Conservation (phyloP, 2,329 filamentous ascomycete genomes). For the Fusarium penzigii region DNA sequence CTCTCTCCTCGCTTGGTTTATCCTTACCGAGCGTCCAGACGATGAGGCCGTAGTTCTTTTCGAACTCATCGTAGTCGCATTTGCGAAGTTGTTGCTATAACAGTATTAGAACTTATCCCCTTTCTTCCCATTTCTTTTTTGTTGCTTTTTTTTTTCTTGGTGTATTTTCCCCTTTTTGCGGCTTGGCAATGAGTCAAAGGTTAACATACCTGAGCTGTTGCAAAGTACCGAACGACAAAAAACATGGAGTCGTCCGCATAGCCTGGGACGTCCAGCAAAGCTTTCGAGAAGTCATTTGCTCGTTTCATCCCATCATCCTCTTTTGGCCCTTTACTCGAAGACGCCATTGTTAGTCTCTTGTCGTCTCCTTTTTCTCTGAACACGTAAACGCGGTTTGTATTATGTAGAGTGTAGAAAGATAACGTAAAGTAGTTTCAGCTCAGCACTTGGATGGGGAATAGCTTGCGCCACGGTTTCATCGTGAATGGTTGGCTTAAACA, state of each 20-base stretch:
- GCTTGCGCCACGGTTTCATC: background rate
- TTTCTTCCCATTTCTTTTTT: no score
- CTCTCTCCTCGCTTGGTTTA: slow-evolving; percentile 3
- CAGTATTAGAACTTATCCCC: background rate
- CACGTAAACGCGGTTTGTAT: no score
- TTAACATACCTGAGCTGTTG: slow-evolving; percentile 22
- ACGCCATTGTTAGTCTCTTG: background rate
- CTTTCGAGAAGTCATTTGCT: slow-evolving; percentile 19
- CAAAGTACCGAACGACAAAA: slow-evolving; percentile 30
- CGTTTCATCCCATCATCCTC: slow-evolving; percentile 22
- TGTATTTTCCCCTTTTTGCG: no score
- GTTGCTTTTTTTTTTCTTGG: no score
- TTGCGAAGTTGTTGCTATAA: slow-evolving; percentile 25
- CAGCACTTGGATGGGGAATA: background rate
- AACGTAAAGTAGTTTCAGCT: no score
- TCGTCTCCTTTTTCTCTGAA: no score
- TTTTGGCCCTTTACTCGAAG: slow-evolving; percentile 2
- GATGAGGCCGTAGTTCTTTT: slow-evolving; percentile 10
- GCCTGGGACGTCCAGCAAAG: slow-evolving; percentile 27
- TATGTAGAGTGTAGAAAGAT: no score
- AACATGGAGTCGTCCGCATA: slow-evolving; percentile 35
- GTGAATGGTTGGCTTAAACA: no score
- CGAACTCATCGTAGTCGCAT: slow-evolving; percentile 29
- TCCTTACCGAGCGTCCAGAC: slow-evolving; percentile 7
- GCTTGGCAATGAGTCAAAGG: no score